These are phyloP conservation scores for Aspergillus asperescens DNA, from an alignment of 495 filamentous ascomycete species.

Conservation along the genomic window DNA sequence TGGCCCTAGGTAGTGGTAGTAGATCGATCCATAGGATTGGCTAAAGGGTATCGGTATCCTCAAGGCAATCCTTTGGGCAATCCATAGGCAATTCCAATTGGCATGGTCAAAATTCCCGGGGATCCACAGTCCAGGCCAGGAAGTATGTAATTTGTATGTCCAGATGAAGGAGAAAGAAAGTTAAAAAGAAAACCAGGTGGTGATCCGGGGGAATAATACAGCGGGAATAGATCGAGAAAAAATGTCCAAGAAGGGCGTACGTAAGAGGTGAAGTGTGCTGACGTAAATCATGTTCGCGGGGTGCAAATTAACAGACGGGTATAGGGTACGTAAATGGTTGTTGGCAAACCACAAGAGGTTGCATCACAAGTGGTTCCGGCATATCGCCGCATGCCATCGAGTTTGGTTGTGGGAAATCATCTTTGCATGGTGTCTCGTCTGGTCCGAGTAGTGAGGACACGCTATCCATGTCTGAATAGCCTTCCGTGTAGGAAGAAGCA, in stretches of 20 bases:
- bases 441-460: conserved; percentile 35
- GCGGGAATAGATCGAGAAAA: not conserved
- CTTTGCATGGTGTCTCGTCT: conserved; percentile 33
- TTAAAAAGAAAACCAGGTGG: conserved; percentile 6
- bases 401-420: conserved; percentile 27
- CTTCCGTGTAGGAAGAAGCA: conserved; percentile 40
- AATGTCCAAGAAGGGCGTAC: not conserved
- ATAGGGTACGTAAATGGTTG: conserved; percentile 25
- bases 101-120: not conserved
- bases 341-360: conserved; percentile 22
- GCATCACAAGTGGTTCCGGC: conserved; percentile 15
- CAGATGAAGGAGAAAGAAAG: no score
- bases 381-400: conserved; percentile 22
- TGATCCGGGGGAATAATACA: conserved; percentile 17
- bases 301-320: conserved; percentile 22
- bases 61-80: not conserved
- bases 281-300: conserved; percentile 21
- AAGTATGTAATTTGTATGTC: conserved; percentile 19
- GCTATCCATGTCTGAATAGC: conserved; percentile 38
- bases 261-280: not conserved
- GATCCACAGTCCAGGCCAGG: conserved; percentile 2
- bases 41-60: not conserved
- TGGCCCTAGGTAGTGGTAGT: not conserved
- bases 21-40: conserved; percentile 6
- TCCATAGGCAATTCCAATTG: not conserved